A percentile compares a stretch with the other conserved stretches of the same genome.
Conservation (phyloP, 192 early-diverging fungal genomes). For the Linnemannia schmuckeri region DNA sequence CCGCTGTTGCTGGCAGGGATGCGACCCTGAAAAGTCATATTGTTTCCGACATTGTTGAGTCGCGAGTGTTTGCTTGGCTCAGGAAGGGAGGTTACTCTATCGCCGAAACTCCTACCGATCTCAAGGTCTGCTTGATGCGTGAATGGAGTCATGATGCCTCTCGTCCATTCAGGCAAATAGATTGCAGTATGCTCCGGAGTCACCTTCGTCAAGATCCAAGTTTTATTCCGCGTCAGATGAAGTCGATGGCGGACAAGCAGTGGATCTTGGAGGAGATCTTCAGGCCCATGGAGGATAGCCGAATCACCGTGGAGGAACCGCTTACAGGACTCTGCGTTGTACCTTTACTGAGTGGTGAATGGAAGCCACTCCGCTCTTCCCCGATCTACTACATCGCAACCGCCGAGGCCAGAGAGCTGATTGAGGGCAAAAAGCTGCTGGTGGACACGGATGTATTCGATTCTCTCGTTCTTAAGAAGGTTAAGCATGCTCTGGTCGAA, state of each 20-base stretch:
- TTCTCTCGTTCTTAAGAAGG: neutral
- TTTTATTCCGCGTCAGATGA: neutral
- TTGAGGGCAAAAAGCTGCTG: neutral
- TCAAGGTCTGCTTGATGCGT: neutral
- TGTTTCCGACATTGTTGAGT: neutral
- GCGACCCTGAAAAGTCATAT: neutral
- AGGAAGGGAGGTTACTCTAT: neutral
- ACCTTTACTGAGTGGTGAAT: neutral
- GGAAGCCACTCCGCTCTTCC: neutral
- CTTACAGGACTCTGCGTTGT: neutral
- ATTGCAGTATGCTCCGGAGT: constrained; percentile 1
- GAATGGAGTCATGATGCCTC: neutral
- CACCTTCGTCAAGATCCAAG: neutral
- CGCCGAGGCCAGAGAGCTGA: neutral
- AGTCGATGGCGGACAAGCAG: neutral
- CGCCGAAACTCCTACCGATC: neutral
- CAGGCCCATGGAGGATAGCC: neutral
- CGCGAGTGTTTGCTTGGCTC: neutral
- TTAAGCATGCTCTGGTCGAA: neutral
- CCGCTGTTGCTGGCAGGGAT: neutral
- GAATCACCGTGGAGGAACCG: neutral
- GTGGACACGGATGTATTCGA: neutral
- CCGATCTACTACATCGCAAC: neutral
- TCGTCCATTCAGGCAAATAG: neutral
- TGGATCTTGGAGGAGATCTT: neutral